Conservation (phyloP, 345 rosid species). For the Anastatica hierochuntica region DNA sequence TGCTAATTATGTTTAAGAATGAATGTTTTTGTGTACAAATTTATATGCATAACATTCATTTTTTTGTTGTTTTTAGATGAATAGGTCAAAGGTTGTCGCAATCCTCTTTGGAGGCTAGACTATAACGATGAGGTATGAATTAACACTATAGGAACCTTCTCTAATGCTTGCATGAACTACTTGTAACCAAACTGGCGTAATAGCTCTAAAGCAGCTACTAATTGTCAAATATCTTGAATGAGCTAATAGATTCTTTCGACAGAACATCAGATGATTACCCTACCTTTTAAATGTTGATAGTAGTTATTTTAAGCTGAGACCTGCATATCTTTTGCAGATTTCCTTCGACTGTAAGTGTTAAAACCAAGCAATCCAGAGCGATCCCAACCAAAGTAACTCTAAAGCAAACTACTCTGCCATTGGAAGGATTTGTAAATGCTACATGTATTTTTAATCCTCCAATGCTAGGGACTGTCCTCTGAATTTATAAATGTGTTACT, state of each 20-base stretch:
- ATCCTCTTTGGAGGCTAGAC: constrained; percentile 44
- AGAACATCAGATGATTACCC: neutral
- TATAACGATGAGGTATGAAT: constrained; percentile 53
- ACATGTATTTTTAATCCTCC: no score
- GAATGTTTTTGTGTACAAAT: no score
- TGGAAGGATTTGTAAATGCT: no score
- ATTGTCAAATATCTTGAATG: neutral
- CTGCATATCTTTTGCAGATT: constrained; percentile 40
- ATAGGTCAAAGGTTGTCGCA: constrained; percentile 48
- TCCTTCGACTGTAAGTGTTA: constrained; percentile 44
- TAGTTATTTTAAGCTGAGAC: no score
- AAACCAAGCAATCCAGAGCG: constrained; percentile 42
- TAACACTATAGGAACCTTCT: constrained; percentile 5
- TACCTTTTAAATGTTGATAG: neutral
- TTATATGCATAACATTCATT: no score
- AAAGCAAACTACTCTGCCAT: constrained; percentile 36
- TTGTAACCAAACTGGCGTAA: no score
- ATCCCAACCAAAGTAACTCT: constrained; percentile 63
- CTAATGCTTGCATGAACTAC: neutral
- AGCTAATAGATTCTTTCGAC: neutral
- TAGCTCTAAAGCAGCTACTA: no score
- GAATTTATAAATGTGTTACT: neutral
- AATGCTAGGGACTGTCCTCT: no score
- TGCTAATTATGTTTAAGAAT: neutral
- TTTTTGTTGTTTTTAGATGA: constrained; percentile 63